phyloP scores from a whole-genome alignment of 495 filamentous ascomycete species.

The Talaromyces thailandensis region DNA sequence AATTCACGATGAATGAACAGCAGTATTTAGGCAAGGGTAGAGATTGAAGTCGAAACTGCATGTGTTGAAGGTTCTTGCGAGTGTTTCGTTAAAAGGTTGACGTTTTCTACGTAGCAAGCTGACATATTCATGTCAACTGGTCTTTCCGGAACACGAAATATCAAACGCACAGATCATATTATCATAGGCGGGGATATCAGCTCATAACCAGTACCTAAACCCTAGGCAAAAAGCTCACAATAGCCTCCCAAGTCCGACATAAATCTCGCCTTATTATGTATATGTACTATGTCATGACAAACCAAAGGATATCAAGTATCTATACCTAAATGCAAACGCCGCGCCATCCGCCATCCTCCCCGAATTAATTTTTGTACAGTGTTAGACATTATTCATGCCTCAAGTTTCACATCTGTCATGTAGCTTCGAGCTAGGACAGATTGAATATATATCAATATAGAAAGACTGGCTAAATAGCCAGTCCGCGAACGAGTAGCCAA shows the following conservation, averaged over 20 bases:
- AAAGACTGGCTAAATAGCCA: slow-evolving; percentile 49
- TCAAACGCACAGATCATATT: not conserved
- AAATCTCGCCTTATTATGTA: not conserved
- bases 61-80: too few relatives aligned
- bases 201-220: slow-evolving; percentile 7
- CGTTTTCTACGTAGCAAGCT: too few relatives aligned
- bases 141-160: too few relatives aligned
- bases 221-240: not conserved
- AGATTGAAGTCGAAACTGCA: too few relatives aligned
- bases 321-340: not conserved
- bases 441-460: not conserved
- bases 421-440: not conserved
- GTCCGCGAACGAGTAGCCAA: slow-evolving; percentile 78
- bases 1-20: too few relatives aligned
- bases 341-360: not conserved
- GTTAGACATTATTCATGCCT: not conserved
- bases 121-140: too few relatives aligned
- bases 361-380: not conserved
- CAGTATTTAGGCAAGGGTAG: too few relatives aligned
- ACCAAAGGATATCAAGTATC: not conserved
- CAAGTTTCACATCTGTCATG: not conserved
- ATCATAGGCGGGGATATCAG: not conserved
- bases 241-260: not conserved
- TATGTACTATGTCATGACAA: not conserved
- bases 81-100: too few relatives aligned